Evolutionary conservation across 2,329 filamentous ascomycete species (phyloP).

Genomic region (Hypoxylon sp.): DNA sequence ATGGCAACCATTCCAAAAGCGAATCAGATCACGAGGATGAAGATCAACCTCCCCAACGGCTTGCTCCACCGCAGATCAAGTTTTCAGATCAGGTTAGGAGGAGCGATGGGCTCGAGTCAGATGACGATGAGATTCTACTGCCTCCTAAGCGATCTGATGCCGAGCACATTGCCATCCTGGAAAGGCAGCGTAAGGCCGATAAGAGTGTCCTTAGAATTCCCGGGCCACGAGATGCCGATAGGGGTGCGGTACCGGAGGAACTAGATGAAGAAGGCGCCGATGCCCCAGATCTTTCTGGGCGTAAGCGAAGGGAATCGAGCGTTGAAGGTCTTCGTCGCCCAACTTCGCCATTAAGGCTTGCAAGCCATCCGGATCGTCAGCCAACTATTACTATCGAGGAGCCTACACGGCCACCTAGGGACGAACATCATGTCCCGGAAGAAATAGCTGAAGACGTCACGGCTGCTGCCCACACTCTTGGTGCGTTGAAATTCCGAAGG

Average conservation of each 20-base stretch:
- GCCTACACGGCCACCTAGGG: conserved; percentile 63
- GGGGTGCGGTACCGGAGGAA: conserved; percentile 77
- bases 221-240: conserved; percentile 90
- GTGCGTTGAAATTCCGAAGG: conserved; percentile 62
- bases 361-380: conserved; percentile 57
- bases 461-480: conserved; percentile 58
- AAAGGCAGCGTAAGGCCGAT: conserved; percentile 82
- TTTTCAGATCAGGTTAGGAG: conserved; percentile 77
- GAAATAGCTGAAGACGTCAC: conserved; percentile 61
- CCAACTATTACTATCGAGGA: conserved; percentile 78
- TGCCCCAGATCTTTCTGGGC: conserved; percentile 47
- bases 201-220: conserved; percentile 88
- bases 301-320: conserved; percentile 54
- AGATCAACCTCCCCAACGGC: conserved; percentile 31
- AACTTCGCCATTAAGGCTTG: conserved; percentile 31
- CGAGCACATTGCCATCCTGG: conserved; percentile 89
- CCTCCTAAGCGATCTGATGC: conserved; percentile 72
- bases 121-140: conserved; percentile 63
- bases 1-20: conserved; percentile 40
- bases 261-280: conserved; percentile 56
- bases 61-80: conserved; percentile 67
- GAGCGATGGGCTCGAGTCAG: conserved; percentile 65
- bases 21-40: conserved; percentile 35
- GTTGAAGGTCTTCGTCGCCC: conserved; percentile 41
- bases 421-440: conserved; percentile 51